phyloP scores from a whole-genome alignment of 2,329 filamentous ascomycete genomes.

The Huntiella decipiens region DNA sequence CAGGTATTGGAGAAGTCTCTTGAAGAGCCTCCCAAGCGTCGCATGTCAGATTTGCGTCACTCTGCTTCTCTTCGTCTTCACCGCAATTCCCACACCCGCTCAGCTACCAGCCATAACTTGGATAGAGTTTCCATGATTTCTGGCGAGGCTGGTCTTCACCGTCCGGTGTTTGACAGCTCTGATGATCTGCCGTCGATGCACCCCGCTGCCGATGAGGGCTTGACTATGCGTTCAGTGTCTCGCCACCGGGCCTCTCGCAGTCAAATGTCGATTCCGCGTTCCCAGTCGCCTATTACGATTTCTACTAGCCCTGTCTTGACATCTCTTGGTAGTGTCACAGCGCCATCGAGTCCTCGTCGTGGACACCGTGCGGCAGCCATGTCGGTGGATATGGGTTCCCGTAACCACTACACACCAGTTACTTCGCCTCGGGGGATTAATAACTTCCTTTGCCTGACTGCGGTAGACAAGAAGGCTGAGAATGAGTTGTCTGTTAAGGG shows the following conservation, averaged over 20 bases:
- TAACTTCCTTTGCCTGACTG: conserved; percentile 9
- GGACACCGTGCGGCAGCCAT: conserved; percentile 28
- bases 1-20: conserved; percentile 10
- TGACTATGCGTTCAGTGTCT: conserved; percentile 5
- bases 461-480: conserved; percentile 14
- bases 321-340: conserved; percentile 4
- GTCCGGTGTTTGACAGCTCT: conserved; percentile 10
- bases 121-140: not conserved
- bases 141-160: conserved; percentile 3
- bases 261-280: conserved; percentile 5
- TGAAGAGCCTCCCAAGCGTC: conserved; percentile 6
- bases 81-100: conserved; percentile 11
- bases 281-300: conserved; percentile 2
- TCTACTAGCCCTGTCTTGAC: not conserved
- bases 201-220: not conserved
- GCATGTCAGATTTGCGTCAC: conserved; percentile 6
- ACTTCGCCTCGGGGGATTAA: conserved; percentile 7
- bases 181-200: conserved; percentile 8
- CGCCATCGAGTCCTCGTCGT: conserved; percentile 10
- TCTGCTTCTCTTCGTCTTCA: conserved; percentile 9
- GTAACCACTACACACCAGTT: conserved; percentile 8
- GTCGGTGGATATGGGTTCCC: conserved; percentile 23
- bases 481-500: conserved; percentile 12
- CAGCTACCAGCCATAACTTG: not conserved
- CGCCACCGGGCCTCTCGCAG: conserved; percentile 8